Evolutionary conservation across 2,329 filamentous ascomycete genomes (phyloP), one percentile per base, ranked within the genome.

Genomic region (Aspergillus brunneoviolaceus): DNA sequence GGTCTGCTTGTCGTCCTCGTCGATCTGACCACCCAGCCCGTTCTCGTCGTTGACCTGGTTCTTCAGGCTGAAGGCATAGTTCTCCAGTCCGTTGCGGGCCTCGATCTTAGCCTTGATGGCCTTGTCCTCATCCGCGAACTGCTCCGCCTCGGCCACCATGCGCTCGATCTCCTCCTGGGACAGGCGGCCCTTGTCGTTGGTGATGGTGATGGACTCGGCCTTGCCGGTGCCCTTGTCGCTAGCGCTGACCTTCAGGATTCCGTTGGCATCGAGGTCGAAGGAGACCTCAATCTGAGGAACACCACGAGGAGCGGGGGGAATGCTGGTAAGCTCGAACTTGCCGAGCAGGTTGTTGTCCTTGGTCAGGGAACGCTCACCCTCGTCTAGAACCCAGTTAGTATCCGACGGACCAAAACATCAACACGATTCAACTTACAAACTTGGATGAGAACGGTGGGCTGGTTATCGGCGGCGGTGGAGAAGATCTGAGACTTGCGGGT

Each of bases 71-170:
- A 96, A 98, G 70, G 92, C 92, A 82, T 98, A 99, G 88, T 98
- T 98, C 88, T 99, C 95, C 63, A 99, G 90, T 70, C 89, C 87
- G 82, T 99, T 98, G 76, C 94, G 90, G 71, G 93, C 89, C 84
- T 97, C 93, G 71, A 99, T 96, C 82, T 93, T 93, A 84, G 95
- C 91, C 77, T 92, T 92, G 74, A 91, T 96, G 65, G 93, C 93
- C 88, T 98, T 98, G 85, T 99, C 95, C 82, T 98, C 95, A 80
- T 99, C 95, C 75, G 95, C 95, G 78, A 93, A 98, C 83, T 97
- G 91, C 87, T 98, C 95, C 63, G 95, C 95, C 82, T 99, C 95
- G 70, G 89, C 88, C 66, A 99, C 92, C 95, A 99, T 99, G 80
- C 95, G 95, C 80, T 98, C 94, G 71, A 99, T 99, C 80, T 99